phyloP scores from a whole-genome alignment of 192 early-diverging fungal genomes.

The Diversispora eburnea region DNA sequence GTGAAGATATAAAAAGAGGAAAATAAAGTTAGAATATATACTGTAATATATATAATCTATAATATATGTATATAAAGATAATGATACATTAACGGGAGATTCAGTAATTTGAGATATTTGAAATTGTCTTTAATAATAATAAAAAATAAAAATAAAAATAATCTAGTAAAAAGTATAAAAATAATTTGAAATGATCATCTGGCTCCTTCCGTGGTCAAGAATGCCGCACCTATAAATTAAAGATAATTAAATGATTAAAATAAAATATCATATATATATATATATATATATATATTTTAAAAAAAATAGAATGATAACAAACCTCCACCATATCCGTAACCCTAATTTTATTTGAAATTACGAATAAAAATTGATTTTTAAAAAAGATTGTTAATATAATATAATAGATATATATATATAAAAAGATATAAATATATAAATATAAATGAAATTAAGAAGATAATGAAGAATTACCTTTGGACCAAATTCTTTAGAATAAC shows the following conservation, averaged over 20 bases:
- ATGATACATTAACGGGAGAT: too few species aligned
- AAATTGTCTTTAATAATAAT: too few species aligned
- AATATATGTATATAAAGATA: too few species aligned
- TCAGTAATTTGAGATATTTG: too few species aligned
- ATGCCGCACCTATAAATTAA: constrained; percentile 16
- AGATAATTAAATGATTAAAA: background rate
- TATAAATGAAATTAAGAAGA: background rate
- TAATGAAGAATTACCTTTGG: constrained; percentile 34
- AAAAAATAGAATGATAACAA: background rate
- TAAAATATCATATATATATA: background rate
- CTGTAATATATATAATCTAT: too few species aligned
- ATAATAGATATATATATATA: background rate
- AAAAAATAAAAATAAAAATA: too few species aligned
- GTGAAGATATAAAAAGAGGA: too few species aligned
- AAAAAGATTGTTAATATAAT: background rate
- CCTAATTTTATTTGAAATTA: background rate
- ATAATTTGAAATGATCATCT: constrained; percentile 4
- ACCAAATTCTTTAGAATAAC: constrained; percentile 54
- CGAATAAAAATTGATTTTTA: background rate
- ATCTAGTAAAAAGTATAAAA: background rate
- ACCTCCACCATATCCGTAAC: constrained; percentile 29
- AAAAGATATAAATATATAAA: background rate
- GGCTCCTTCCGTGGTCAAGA: constrained; percentile 29
- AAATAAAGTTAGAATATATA: too few species aligned
- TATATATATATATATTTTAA: background rate